Evolutionary conservation across 2,329 filamentous ascomycete genomes (phyloP).

Genomic region (Cordyceps cicadae): DNA sequence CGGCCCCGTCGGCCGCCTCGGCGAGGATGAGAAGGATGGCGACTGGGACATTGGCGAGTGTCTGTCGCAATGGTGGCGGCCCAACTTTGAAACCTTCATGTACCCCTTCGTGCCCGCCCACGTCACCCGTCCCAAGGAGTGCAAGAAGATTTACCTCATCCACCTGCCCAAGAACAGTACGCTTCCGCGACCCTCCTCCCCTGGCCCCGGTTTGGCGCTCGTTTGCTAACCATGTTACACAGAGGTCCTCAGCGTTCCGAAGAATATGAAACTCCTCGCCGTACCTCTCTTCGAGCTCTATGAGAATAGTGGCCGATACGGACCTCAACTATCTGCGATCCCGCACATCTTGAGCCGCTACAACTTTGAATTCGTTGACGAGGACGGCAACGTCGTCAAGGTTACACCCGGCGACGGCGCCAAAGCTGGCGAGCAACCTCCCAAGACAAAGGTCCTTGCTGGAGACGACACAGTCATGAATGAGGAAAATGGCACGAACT

Average conservation of each 20-base stretch:
- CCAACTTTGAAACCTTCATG: conserved; percentile 99
- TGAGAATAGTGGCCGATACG: conserved; percentile 91
- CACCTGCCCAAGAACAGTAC: conserved; percentile 85
- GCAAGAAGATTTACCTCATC: conserved; percentile 98
- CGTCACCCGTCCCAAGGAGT: conserved; percentile 93
- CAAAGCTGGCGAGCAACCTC: conserved; percentile 47
- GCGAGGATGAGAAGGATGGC: conserved; percentile 72
- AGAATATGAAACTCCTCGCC: conserved; percentile 98
- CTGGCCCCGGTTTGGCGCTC: not conserved
- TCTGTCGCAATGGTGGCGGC: conserved; percentile 95
- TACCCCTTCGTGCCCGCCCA: conserved; percentile 97
- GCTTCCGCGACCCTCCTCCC: conserved; percentile 21
- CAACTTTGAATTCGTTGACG: conserved; percentile 96
- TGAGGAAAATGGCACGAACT: conserved; percentile 34
- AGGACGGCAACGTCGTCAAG: conserved; percentile 79
- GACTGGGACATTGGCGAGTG: conserved; percentile 95
- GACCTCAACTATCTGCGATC: conserved; percentile 91
- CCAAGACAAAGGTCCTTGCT: conserved; percentile 58
- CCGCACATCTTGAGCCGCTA: conserved; percentile 90
- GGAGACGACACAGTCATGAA: conserved; percentile 56
- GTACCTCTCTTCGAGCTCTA: conserved; percentile 97
- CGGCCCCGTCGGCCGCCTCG: conserved; percentile 79
- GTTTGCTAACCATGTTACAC: conserved; percentile 13
- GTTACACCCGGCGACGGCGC: conserved; percentile 64
- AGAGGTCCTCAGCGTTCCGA: conserved; percentile 94